phyloP scores from a whole-genome alignment of 306 rosid genomes.

The Cicer judaicum region DNA sequence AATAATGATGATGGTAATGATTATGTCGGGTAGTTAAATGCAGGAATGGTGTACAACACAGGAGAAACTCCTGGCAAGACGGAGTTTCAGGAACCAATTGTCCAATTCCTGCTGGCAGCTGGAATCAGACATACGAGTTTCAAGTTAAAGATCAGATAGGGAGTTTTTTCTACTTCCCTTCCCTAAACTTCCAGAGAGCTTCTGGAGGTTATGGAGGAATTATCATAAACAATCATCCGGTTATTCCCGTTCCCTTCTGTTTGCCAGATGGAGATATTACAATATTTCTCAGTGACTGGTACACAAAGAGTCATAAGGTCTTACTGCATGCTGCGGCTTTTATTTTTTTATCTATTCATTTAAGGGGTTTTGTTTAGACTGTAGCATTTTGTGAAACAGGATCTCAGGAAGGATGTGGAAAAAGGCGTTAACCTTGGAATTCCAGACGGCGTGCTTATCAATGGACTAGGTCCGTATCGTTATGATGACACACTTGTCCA shows the following conservation, averaged over 20 bases:
- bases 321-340: slow-evolving; percentile 1
- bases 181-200: slow-evolving; percentile 85
- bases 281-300: slow-evolving; percentile 87
- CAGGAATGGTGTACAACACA: slow-evolving; percentile 86
- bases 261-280: slow-evolving; percentile 91
- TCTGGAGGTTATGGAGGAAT: slow-evolving; percentile 94
- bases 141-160: slow-evolving; percentile 99
- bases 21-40: slow-evolving; percentile 54
- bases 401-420: slow-evolving; percentile 71
- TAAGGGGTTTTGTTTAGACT: slow-evolving; percentile 45
- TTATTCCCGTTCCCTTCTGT: slow-evolving; percentile 77
- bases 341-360: slow-evolving; percentile 20
- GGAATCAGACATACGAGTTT: slow-evolving; percentile 94
- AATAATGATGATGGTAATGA: slow-evolving; percentile 44
- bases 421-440: slow-evolving; percentile 69
- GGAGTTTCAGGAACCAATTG: slow-evolving; percentile 95
- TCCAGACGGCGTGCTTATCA: slow-evolving; percentile 84
- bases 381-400: slow-evolving; percentile 57
- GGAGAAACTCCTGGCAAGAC: slow-evolving; percentile 95
- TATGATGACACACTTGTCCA: slow-evolving; percentile 66
- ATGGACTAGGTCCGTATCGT: slow-evolving; percentile 82
- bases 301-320: slow-evolving; percentile 82
- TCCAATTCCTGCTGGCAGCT: slow-evolving; percentile 86
- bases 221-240: slow-evolving; percentile 73
- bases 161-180: slow-evolving; percentile 93